phyloP scores from a whole-genome alignment of 2,329 filamentous ascomycete genomes.

The Alternaria triticimaculans region DNA sequence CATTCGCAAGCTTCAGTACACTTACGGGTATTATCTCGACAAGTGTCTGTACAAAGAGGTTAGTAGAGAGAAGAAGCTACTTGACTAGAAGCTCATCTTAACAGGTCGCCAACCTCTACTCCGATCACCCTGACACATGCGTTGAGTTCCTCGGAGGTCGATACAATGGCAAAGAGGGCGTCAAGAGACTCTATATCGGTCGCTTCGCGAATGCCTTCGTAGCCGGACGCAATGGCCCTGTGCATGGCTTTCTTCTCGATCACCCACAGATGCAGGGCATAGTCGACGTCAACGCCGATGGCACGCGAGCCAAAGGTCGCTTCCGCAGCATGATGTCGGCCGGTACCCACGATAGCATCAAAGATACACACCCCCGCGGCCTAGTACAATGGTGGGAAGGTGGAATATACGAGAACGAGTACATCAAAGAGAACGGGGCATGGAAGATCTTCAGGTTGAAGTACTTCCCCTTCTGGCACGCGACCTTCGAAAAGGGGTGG shows the following conservation, averaged over 20 bases:
- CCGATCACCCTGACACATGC: constrained; percentile 61
- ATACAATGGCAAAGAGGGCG: constrained; percentile 60
- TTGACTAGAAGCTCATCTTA: background rate
- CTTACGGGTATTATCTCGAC: constrained; percentile 66
- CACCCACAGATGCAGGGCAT: constrained; percentile 66
- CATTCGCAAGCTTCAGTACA: constrained; percentile 63
- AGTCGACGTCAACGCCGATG: constrained; percentile 57
- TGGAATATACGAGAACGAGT: constrained; percentile 66
- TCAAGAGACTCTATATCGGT: constrained; percentile 60
- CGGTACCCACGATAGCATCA: constrained; percentile 60
- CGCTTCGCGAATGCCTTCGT: constrained; percentile 61
- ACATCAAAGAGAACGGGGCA: constrained; percentile 61
- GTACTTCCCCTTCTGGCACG: constrained; percentile 66
- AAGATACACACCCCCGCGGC: constrained; percentile 59
- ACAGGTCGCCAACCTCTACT: constrained; percentile 53
- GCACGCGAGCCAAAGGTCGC: constrained; percentile 58
- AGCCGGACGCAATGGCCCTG: constrained; percentile 62
- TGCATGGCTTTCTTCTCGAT: constrained; percentile 63
- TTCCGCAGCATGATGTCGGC: constrained; percentile 64
- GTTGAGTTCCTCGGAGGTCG: constrained; percentile 64
- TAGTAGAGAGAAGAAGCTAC: background rate
- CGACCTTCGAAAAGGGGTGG: constrained; percentile 61
- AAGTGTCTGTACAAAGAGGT: constrained; percentile 66
- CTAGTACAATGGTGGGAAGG: constrained; percentile 66
- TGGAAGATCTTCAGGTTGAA: constrained; percentile 63